phyloP scores from a whole-genome alignment of 352 stramenopile species.

The Pythium insidiosum region DNA sequence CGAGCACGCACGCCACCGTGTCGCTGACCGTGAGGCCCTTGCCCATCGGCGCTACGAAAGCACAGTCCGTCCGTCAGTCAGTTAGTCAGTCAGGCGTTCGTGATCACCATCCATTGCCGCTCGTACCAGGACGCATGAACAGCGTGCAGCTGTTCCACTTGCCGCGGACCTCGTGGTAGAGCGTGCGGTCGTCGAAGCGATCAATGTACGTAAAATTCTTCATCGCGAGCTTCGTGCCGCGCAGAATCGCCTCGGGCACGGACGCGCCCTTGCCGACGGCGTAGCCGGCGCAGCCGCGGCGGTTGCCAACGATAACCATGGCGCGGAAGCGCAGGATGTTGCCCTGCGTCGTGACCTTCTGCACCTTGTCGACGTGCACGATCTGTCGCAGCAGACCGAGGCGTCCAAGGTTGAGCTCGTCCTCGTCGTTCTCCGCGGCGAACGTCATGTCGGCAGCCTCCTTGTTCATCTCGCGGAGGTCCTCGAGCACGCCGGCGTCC shows the following conservation, averaged over 20 bases:
- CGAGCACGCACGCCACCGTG: conserved; percentile 72
- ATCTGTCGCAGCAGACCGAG: conserved; percentile 73
- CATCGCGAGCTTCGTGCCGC: conserved; percentile 86
- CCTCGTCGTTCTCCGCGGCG: conserved; percentile 48
- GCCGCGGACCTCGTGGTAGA: conserved; percentile 90
- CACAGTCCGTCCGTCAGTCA: too few species aligned
- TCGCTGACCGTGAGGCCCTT: conserved; percentile 75
- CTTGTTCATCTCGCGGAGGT: conserved; percentile 62
- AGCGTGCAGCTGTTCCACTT: conserved; percentile 95
- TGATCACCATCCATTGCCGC: too few species aligned
- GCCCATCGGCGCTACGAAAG: conserved; percentile 37
- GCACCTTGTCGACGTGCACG: conserved; percentile 76
- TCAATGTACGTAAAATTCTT: conserved; percentile 94
- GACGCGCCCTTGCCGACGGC: conserved; percentile 89
- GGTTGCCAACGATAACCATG: conserved; percentile 92
- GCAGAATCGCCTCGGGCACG: conserved; percentile 81
- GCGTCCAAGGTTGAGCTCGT: conserved; percentile 54
- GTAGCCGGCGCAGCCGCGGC: conserved; percentile 89
- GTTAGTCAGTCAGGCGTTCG: too few species aligned
- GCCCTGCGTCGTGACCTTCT: conserved; percentile 88
- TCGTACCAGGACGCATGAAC: conserved; percentile 60
- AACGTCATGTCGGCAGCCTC: conserved; percentile 70
- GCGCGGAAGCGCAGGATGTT: conserved; percentile 91
- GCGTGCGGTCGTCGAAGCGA: conserved; percentile 86
- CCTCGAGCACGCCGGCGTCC: conserved; percentile 44